Conservation (phyloP, 257 asterid species). For the Ballota nigra region DNA sequence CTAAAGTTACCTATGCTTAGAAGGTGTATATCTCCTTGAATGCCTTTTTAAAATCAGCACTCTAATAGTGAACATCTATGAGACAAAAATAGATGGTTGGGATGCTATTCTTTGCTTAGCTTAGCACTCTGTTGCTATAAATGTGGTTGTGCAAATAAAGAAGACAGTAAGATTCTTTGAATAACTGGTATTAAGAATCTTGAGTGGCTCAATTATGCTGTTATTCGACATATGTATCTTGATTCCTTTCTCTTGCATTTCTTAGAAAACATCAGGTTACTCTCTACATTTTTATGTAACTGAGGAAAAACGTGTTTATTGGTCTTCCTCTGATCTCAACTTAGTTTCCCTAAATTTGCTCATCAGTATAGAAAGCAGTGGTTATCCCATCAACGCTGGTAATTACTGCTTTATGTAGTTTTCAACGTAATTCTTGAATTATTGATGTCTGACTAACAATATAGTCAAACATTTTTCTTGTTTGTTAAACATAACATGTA, state of each 20-base stretch:
- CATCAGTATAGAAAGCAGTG: constrained; percentile 1
- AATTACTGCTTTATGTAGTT: not conserved
- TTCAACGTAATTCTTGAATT: not conserved
- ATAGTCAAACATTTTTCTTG: not conserved
- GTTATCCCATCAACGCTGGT: not conserved
- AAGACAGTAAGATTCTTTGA: not conserved
- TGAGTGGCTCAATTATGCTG: not conserved
- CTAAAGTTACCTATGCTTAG: not conserved
- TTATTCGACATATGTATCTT: not conserved
- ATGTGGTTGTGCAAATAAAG: not conserved
- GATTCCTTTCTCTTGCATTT: not conserved
- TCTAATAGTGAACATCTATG: not conserved
- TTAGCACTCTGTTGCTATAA: not conserved
- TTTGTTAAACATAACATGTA: not conserved
- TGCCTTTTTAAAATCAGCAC: not conserved
- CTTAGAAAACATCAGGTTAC: not conserved
- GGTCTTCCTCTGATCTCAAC: not conserved
- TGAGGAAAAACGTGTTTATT: not conserved
- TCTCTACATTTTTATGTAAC: not conserved
- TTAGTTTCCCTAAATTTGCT: not conserved
- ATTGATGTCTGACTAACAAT: not conserved
- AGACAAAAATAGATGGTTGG: constrained; percentile 1
- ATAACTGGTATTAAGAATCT: not conserved
- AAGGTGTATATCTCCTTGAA: too few species aligned
- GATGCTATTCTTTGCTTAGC: not conserved